Evolutionary conservation across 306 rosid genomes (phyloP).

Genomic region (Cucurbita pepo): DNA sequence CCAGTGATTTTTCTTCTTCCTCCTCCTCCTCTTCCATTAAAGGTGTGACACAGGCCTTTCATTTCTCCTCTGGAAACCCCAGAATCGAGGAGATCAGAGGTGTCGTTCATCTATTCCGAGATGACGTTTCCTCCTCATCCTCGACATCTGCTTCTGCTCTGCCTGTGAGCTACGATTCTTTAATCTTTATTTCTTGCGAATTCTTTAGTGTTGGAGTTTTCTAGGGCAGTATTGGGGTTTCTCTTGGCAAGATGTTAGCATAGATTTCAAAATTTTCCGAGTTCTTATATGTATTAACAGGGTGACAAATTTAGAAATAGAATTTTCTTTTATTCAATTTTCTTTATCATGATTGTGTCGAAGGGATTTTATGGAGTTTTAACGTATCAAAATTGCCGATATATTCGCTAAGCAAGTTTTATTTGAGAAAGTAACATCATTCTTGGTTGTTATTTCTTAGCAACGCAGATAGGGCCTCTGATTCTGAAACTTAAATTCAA

Average conservation of each 20-base stretch:
- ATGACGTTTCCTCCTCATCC: slow-evolving; percentile 19
- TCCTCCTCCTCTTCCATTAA: slow-evolving; percentile 45
- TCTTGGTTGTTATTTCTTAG: not conserved
- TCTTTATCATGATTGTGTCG: not conserved
- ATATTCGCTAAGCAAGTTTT: not conserved
- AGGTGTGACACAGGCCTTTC: slow-evolving; percentile 37
- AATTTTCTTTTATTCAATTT: not conserved
- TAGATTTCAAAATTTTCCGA: not conserved
- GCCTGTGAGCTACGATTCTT: slow-evolving; percentile 30
- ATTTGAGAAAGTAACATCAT: not conserved
- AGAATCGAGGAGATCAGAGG: slow-evolving; percentile 91
- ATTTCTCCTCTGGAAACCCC: slow-evolving; percentile 97
- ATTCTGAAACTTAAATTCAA: no score
- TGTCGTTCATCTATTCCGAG: slow-evolving; percentile 67
- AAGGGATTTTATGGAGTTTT: not conserved
- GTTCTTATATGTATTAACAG: not conserved
- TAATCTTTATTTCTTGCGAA: not conserved
- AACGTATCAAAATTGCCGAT: not conserved
- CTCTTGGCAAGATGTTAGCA: not conserved
- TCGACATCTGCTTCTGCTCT: slow-evolving; percentile 21
- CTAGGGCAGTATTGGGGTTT: not conserved
- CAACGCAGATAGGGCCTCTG: no score
- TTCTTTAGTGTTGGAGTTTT: not conserved
- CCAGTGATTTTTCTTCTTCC: slow-evolving; percentile 15
- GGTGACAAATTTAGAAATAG: not conserved